Evolutionary conservation across 2,329 filamentous ascomycete genomes (phyloP).

Genomic region (Arthroderma sp.): DNA sequence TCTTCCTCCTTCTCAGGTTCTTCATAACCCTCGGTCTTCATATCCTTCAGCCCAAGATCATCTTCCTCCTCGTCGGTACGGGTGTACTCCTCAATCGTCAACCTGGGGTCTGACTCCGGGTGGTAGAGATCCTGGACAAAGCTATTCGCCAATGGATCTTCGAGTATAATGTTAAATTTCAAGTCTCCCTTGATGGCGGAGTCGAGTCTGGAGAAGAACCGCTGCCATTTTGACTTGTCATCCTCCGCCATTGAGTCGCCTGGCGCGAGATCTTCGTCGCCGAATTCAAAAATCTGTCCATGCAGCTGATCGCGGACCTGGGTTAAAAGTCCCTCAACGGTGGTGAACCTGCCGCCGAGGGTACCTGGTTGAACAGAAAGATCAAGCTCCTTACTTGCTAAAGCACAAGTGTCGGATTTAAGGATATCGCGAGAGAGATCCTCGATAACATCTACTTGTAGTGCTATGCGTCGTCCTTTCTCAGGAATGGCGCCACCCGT

Average conservation of each 20-base stretch:
- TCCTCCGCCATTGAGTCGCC: constrained; percentile 62
- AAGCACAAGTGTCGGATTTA: constrained; percentile 83
- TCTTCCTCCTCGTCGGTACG: constrained; percentile 88
- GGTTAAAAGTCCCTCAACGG: constrained; percentile 82
- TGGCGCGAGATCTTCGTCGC: constrained; percentile 42
- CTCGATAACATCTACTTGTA: constrained; percentile 53
- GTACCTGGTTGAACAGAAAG: constrained; percentile 86
- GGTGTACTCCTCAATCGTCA: constrained; percentile 69
- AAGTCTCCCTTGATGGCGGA: constrained; percentile 66
- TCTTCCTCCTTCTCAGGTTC: constrained; percentile 19
- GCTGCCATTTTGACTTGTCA: constrained; percentile 60
- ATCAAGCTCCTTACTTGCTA: constrained; percentile 75
- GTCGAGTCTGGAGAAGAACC: constrained; percentile 67
- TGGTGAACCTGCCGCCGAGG: constrained; percentile 90
- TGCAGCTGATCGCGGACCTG: constrained; percentile 85
- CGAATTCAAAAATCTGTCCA: constrained; percentile 70
- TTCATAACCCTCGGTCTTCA: constrained; percentile 83
- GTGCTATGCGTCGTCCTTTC: constrained; percentile 68
- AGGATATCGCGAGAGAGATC: constrained; percentile 88
- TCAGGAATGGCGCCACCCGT: constrained; percentile 86
- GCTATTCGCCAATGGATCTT: constrained; percentile 80
- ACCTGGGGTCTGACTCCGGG: constrained; percentile 70
- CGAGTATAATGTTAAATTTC: constrained; percentile 69
- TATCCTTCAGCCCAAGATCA: constrained; percentile 77
- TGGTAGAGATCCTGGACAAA: constrained; percentile 80